Base-by-base conservation (phyloP, 2,329 filamentous ascomycete genomes). In the Fusarium proliferatum region DNA sequence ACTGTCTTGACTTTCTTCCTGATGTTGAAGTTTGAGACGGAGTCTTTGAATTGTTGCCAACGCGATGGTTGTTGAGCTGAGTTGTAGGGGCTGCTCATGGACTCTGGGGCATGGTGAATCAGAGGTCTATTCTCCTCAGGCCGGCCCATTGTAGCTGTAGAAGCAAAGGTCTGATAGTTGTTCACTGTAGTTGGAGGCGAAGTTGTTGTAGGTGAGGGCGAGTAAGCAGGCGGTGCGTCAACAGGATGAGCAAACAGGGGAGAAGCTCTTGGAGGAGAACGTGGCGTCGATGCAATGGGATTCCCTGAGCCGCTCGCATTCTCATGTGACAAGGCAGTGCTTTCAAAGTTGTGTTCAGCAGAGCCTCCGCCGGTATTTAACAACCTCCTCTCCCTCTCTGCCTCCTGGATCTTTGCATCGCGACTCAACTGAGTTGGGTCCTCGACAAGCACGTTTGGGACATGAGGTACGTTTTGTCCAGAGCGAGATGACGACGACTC, bases 211-310 rank as follows among this genome's bases (percentile, higher is more conserved):
- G 71, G 79, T 19, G 82, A 85, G 12, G 86, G 85, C 5, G 85
- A 85, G 76, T 88, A 88, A 15, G 87, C 87, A 11, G 87, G 87
- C 15, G 87, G 87, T 10, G 86, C 86, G 63, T 86, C 85, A 45
- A 73, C 69, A n/a, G 71, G 72, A 21, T 79, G 76, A 52, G 70
- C 71, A 56, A 76, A 57, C 12, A 57, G 36, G 16, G 38, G 57
- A 71, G 58, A 49, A 39, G 41, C 19, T 51, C 43, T 71, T 53
- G 63, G 39, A 12, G 66, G 38, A 52, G 64, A 64, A 30, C 39
- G 59, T 21, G 70, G 51, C 38, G 67, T 65, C 55, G 36, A 41
- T 11, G 48, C 41, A 26, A 59, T 57, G 19, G 48, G 39, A 17
- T 45, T 73, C 10, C 39, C 41, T 17, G 46, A 62, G 33, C 42